These are phyloP conservation scores for Acanthamoeba culbertsoni DNA, from an alignment of 208 protist species.

Conservation along the genomic window DNA sequence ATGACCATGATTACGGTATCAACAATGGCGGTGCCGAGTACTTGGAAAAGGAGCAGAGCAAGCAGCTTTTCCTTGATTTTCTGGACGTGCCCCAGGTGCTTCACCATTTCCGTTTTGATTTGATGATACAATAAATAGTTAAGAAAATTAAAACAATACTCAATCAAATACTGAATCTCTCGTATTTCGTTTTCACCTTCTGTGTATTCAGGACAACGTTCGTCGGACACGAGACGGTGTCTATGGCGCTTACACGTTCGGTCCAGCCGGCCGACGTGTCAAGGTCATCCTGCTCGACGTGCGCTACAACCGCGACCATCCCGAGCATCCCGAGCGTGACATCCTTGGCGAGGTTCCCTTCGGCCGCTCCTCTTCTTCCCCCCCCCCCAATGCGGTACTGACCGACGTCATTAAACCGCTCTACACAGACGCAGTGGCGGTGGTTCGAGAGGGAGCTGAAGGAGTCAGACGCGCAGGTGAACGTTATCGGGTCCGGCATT, in stretches of 20 bases:
- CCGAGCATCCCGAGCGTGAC: background rate
- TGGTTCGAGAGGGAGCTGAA: background rate
- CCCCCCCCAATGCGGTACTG: no score
- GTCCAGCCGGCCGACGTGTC: background rate
- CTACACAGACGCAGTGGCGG: conserved; percentile 2
- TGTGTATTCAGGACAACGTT: no score
- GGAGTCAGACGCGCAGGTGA: background rate
- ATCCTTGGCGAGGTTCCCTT: background rate
- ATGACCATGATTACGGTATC: conserved; percentile 40
- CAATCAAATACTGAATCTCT: no score
- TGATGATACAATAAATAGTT: no score
- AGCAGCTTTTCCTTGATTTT: conserved; percentile 26
- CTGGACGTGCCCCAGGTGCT: background rate
- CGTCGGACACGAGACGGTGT: background rate
- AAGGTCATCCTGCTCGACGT: conserved; percentile 20
- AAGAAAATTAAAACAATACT: no score
- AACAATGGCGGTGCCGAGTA: conserved; percentile 16
- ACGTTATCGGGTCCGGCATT: background rate
- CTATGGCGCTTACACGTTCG: conserved; percentile 25
- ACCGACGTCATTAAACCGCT: no score
- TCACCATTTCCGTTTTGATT: background rate
- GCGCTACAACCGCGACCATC: conserved; percentile 29
- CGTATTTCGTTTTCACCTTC: no score
- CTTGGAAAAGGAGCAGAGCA: background rate
- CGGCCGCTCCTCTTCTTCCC: background rate